Evolutionary conservation across 306 rosid genomes (phyloP).

Genomic region (Leucaena leucocephala): DNA sequence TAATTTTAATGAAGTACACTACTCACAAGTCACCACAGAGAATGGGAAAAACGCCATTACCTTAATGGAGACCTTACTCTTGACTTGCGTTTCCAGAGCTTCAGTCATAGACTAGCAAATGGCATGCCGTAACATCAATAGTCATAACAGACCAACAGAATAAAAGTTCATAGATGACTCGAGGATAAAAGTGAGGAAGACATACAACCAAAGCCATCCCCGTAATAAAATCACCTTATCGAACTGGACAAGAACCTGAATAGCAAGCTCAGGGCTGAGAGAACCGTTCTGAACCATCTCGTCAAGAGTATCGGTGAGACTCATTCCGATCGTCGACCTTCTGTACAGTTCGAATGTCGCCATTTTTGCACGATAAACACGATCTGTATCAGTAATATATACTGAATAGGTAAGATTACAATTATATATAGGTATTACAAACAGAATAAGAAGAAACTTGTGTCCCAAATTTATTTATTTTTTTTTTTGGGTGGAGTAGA

Average conservation of each 20-base stretch:
- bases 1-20: background rate
- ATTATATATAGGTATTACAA: background rate
- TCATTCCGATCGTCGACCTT: conserved; percentile 88
- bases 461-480: too few species aligned
- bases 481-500: too few species aligned
- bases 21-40: background rate
- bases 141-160: conserved; percentile 12
- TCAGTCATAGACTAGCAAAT: conserved; percentile 80
- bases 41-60: conserved; percentile 36
- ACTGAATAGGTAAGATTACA: background rate
- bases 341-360: conserved; percentile 93
- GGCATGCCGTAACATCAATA: background rate
- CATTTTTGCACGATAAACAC: conserved; percentile 51
- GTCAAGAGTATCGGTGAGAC: conserved; percentile 86
- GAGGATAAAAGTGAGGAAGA: background rate
- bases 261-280: conserved; percentile 87
- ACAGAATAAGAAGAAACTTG: too few species aligned
- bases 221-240: conserved; percentile 65
- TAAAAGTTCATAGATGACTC: background rate
- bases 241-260: conserved; percentile 94
- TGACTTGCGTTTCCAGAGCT: conserved; percentile 88
- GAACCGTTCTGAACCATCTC: conserved; percentile 91
- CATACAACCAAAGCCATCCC: background rate
- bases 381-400: conserved; percentile 47
- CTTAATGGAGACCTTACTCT: conserved; percentile 85